Evolutionary conservation across 1,284 basidiomycete genomes (phyloP).

Genomic region (Sutorius eximius): DNA sequence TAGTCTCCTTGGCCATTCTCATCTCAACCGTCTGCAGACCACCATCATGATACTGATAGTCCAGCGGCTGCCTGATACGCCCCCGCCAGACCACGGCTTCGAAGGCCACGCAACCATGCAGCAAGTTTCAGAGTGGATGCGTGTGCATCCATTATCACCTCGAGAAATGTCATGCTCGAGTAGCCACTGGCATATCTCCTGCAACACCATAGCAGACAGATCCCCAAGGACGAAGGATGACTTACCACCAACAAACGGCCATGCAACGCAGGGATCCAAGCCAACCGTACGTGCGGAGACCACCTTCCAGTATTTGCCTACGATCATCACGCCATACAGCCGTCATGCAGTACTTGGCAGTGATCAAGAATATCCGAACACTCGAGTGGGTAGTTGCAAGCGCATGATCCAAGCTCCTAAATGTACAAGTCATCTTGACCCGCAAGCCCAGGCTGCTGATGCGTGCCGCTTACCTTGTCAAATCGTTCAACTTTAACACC

Average conservation of each 20-base stretch:
- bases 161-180: slow-evolving; percentile 50
- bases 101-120: slow-evolving; percentile 70
- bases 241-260: slow-evolving; percentile 67
- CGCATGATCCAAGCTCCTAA: slow-evolving; percentile 68
- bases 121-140: slow-evolving; percentile 58
- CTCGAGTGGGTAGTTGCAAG: slow-evolving; percentile 75
- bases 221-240: slow-evolving; percentile 8
- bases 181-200: slow-evolving; percentile 63
- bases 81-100: slow-evolving; percentile 56
- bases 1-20: background rate
- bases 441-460: background rate
- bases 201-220: slow-evolving; percentile 12
- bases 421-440: background rate
- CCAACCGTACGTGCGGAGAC: slow-evolving; percentile 46
- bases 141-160: slow-evolving; percentile 66
- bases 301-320: slow-evolving; percentile 50
- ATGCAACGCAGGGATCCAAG: slow-evolving; percentile 52
- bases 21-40: background rate
- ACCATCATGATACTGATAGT: slow-evolving; percentile 38
- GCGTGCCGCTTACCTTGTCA: slow-evolving; percentile 58
- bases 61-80: slow-evolving; percentile 72
- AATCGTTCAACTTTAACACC: slow-evolving; percentile 84
- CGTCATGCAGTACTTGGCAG: slow-evolving; percentile 85
- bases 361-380: slow-evolving; percentile 88
- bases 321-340: slow-evolving; percentile 86